phyloP scores from a whole-genome alignment of 768 basidiomycete genomes.

The Boletus rufocinnamomeus region DNA sequence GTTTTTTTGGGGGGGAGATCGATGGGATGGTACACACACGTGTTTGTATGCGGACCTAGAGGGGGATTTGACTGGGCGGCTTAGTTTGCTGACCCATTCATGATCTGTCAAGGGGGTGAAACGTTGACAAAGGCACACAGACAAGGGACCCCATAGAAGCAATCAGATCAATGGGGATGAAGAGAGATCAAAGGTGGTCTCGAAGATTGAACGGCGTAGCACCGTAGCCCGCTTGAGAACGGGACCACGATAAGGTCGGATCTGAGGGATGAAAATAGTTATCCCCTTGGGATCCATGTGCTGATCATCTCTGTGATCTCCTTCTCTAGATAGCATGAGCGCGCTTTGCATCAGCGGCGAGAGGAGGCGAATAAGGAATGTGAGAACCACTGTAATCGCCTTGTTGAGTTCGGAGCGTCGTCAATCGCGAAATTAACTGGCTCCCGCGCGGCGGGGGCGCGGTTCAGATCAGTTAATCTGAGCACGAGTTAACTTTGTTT shows the following conservation, averaged over 20 bases:
- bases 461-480: conserved; percentile 1
- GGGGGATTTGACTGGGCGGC: not conserved
- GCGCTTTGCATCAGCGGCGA: conserved; percentile 2
- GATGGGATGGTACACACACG: conserved; percentile 17
- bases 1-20: not conserved
- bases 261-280: conserved; percentile 9
- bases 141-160: not conserved
- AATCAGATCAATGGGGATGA: conserved; percentile 9
- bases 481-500: not conserved
- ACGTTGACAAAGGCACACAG: conserved; percentile 1
- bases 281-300: conserved; percentile 13
- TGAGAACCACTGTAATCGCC: not conserved
- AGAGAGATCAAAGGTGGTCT: conserved; percentile 1
- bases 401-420: not conserved
- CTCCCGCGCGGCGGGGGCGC: no score
- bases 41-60: conserved; percentile 10
- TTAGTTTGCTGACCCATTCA: not conserved
- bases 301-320: conserved; percentile 14
- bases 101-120: conserved; percentile 1
- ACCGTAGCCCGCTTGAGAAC: conserved; percentile 3
- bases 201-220: conserved; percentile 21
- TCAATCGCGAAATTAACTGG: not conserved
- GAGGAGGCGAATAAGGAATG: not conserved
- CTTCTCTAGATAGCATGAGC: conserved; percentile 7
- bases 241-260: conserved; percentile 26